Percentiles rank a stretch among this genome's conserved stretches.
Evolutionary conservation across 2,329 filamentous ascomycete genomes (phyloP).

Genomic region (Metarhizium guizhouense): DNA sequence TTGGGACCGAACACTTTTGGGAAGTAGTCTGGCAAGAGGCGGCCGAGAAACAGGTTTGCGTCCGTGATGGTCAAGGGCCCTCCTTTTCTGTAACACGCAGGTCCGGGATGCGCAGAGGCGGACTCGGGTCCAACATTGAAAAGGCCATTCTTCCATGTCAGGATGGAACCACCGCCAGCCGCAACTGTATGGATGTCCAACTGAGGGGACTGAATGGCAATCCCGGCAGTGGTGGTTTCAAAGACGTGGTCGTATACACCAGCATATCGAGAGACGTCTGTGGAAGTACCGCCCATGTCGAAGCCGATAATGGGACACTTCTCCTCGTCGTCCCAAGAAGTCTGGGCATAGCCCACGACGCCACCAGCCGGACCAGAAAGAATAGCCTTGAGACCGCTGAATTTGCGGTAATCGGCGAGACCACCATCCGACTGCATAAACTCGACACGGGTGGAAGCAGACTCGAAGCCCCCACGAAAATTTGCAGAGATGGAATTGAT

Average conservation of each 20-base stretch:
- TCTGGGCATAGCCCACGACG: conserved; percentile 66
- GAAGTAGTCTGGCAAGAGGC: conserved; percentile 53
- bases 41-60: conserved; percentile 59
- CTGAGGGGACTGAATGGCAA: conserved; percentile 70
- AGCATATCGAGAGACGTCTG: conserved; percentile 62
- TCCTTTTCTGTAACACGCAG: conserved; percentile 63
- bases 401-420: conserved; percentile 45
- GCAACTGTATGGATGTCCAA: conserved; percentile 76
- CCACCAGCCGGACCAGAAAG: conserved; percentile 67
- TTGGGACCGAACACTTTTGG: conserved; percentile 44
- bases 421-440: conserved; percentile 59
- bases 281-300: conserved; percentile 62
- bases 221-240: conserved; percentile 68
- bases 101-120: conserved; percentile 60
- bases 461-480: conserved; percentile 24
- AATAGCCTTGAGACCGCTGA: conserved; percentile 61
- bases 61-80: conserved; percentile 66
- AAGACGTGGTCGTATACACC: conserved; percentile 41
- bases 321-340: conserved; percentile 59
- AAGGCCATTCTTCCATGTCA: conserved; percentile 63
- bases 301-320: conserved; percentile 66
- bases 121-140: conserved; percentile 67
- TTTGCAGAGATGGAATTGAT: conserved; percentile 25
- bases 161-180: conserved; percentile 60
- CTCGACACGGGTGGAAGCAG: conserved; percentile 46